These are phyloP conservation scores for Rutstroemia sp. DNA, from an alignment of 2,329 filamentous ascomycete species.

Conservation along the genomic window DNA sequence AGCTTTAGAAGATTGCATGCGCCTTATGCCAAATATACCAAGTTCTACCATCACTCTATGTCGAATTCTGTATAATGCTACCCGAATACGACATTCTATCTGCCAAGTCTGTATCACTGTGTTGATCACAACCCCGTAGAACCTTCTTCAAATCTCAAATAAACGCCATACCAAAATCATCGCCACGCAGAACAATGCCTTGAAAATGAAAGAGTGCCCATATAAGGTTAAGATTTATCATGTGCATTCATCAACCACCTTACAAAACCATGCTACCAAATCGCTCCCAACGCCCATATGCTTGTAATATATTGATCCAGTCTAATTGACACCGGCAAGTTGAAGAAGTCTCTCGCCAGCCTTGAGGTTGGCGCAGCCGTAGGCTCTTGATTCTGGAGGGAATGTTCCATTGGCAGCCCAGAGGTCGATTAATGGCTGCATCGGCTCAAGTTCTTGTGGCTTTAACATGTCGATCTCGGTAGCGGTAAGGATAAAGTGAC, in stretches of 20 bases:
- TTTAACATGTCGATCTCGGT: slow-evolving; percentile 78
- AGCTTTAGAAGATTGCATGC: neutral
- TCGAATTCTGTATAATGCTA: slow-evolving; percentile 3
- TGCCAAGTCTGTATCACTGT: neutral
- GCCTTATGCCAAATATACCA: neutral
- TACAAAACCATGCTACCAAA: slow-evolving; percentile 6
- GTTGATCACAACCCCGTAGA: neutral
- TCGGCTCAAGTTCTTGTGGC: slow-evolving; percentile 86
- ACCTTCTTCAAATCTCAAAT: neutral
- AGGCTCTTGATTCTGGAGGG: slow-evolving; percentile 64
- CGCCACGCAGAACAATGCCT: slow-evolving; percentile 2
- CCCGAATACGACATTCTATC: neutral
- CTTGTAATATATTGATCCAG: slow-evolving; percentile 5
- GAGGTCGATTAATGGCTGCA: slow-evolving; percentile 88
- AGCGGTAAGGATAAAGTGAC: slow-evolving; percentile 74
- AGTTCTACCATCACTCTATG: neutral
- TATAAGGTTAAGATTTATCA: slow-evolving; percentile 2
- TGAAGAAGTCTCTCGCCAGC: slow-evolving; percentile 50
- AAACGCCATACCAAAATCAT: slow-evolving; percentile 6
- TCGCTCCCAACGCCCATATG: slow-evolving; percentile 8
- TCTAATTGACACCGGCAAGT: slow-evolving; percentile 15
- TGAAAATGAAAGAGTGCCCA: neutral
- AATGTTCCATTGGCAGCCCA: slow-evolving; percentile 88
- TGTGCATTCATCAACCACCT: slow-evolving; percentile 9
- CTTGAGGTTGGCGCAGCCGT: slow-evolving; percentile 55